Conservation (phyloP, 2,329 filamentous ascomycete species). For the Neonectria magnoliae region DNA sequence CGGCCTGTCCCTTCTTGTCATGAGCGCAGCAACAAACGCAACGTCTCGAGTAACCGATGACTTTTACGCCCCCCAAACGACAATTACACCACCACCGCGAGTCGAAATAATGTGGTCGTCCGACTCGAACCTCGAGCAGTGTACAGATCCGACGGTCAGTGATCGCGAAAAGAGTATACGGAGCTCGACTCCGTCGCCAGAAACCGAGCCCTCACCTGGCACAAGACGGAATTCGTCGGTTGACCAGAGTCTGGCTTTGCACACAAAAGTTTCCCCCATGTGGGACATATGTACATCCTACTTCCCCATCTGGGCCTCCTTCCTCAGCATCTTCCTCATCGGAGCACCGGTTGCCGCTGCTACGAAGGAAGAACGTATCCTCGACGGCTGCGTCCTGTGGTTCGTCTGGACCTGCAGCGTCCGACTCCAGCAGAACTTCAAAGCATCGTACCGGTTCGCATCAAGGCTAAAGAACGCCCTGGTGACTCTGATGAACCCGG, state of each 20-base stretch:
- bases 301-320: constrained; percentile 42
- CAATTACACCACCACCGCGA: constrained; percentile 7
- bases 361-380: constrained; percentile 48
- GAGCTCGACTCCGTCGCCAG: constrained; percentile 1
- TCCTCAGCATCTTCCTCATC: constrained; percentile 48
- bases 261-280: not conserved
- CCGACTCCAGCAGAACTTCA: constrained; percentile 51
- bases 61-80: constrained; percentile 20
- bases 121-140: constrained; percentile 31
- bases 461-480: constrained; percentile 44
- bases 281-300: constrained; percentile 37
- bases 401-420: constrained; percentile 60
- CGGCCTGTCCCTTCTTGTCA: constrained; percentile 35
- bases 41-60: constrained; percentile 13
- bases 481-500: constrained; percentile 57
- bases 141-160: not conserved
- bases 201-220: constrained; percentile 1
- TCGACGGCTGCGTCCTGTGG: constrained; percentile 60
- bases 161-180: constrained; percentile 20
- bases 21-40: constrained; percentile 21
- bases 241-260: not conserved
- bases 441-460: constrained; percentile 26
- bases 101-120: constrained; percentile 35
- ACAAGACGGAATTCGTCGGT: constrained; percentile 24
- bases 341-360: constrained; percentile 54